Conservation (phyloP, 1,139 yeast genomes). For the Magnusiomyces suaveolens region DNA sequence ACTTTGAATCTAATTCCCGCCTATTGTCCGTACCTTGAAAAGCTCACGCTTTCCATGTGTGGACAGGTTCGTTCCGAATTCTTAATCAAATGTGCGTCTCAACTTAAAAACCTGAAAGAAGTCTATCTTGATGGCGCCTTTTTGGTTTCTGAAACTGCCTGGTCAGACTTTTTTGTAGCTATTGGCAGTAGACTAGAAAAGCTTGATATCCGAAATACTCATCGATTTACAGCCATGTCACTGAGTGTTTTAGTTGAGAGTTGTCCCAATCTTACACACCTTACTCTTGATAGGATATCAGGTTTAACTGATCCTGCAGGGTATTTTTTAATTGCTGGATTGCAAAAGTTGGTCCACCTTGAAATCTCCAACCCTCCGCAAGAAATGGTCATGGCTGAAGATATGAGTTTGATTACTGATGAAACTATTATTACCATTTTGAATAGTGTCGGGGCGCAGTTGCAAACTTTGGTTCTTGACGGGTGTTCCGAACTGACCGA, state of each 20-base stretch:
- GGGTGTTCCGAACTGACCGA: constrained; percentile 72
- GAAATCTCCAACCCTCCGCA: constrained; percentile 53
- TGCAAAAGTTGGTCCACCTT: constrained; percentile 44
- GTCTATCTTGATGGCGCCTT: constrained; percentile 79
- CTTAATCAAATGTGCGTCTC: constrained; percentile 49
- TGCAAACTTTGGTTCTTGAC: constrained; percentile 51
- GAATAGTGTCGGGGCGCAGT: constrained; percentile 51
- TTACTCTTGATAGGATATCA: constrained; percentile 59
- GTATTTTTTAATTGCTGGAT: constrained; percentile 54
- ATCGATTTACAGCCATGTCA: constrained; percentile 64
- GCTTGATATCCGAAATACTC: constrained; percentile 70
- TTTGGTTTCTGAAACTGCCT: constrained; percentile 58
- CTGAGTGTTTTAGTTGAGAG: constrained; percentile 52
- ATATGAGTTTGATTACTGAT: constrained; percentile 50
- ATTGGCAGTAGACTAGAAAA: constrained; percentile 40
- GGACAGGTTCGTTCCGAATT: constrained; percentile 82
- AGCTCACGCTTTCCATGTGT: constrained; percentile 74
- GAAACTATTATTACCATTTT: constrained; percentile 64
- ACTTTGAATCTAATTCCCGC: constrained; percentile 65
- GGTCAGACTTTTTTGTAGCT: constrained; percentile 61
- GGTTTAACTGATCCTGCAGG: constrained; percentile 56
- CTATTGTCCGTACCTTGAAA: constrained; percentile 63
- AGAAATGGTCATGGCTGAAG: constrained; percentile 20
- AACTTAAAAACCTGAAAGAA: constrained; percentile 45
- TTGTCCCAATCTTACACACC: constrained; percentile 41